Base-by-base conservation (phyloP, 805 yeast genomes). In the Wickerhamomyces queroliae region DNA sequence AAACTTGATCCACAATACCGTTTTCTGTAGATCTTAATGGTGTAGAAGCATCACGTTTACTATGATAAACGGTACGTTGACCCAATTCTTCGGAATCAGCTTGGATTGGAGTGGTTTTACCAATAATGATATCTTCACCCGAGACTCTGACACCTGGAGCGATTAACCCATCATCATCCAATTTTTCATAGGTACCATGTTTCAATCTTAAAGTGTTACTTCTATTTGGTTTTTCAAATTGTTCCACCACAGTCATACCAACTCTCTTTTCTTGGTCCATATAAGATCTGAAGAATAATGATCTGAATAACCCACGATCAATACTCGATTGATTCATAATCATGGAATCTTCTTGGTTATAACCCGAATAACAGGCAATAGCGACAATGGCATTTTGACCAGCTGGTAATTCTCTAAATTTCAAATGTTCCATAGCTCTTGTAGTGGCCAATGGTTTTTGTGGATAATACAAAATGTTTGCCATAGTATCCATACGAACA, bases 401-500 rank as follows among this genome's bases (percentile, higher is more conserved):
- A 44, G 99, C 99, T 28, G 99, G 99, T 47, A 93, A 73, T 66
- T 93, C 99, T 70, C 99, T 78, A 70, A 93, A 93, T 67, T 93
- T 91, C 69, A 93, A 73, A 60, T 83, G 86, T 65, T 93, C 99
- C 99, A 93, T 93, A 2, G 98, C 80, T 65, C 97, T 83, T 17
- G 99, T 93, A 23, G 97, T 93, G 37, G 98, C 99, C 60, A 93
- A 70, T 13, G 99, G 99, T 63, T 93, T 93, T 62, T 93, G 99
- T 30, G 99, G 99, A 59, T 93, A 93, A 61, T 93, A 93, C 51
- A 93, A 72, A 53, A 93, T 91, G 59, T 93, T 93, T 9, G 99
- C 97, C 99, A 93, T 93, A 1, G 99, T 93, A 65, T 93, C 99
- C 99, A 93, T 93, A 68, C 99, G 86, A 38, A 91, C 96, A 43